Evolutionary conservation across 257 asterid genomes (phyloP).

Genomic region (Catharanthus roseus): DNA sequence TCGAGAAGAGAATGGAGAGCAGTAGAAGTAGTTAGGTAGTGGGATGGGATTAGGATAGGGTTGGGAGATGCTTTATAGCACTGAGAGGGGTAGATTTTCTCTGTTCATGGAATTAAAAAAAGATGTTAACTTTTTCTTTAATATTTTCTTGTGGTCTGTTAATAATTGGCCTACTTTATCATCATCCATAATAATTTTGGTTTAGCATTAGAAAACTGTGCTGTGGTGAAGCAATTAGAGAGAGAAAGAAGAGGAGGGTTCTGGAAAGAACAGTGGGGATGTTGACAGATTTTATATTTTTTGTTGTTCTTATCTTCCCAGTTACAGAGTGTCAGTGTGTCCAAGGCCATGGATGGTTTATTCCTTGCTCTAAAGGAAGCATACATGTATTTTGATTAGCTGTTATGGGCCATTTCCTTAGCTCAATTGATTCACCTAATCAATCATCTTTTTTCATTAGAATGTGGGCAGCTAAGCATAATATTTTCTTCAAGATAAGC

Average conservation of each 20-base stretch:
- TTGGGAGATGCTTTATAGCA: slow-evolving; percentile 26
- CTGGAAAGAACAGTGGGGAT: slow-evolving; percentile 41
- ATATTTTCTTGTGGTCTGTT: background rate
- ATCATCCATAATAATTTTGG: background rate
- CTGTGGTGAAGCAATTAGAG: slow-evolving; percentile 3
- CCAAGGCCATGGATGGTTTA: slow-evolving; percentile 11
- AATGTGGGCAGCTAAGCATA: slow-evolving; percentile 35
- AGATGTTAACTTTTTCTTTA: background rate
- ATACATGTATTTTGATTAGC: slow-evolving; percentile 20
- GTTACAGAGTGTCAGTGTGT: slow-evolving; percentile 39
- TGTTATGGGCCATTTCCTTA: slow-evolving; percentile 32
- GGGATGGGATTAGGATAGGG: background rate
- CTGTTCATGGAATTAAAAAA: background rate
- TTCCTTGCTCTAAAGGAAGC: background rate
- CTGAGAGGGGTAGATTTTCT: slow-evolving; percentile 7
- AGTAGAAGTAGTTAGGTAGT: background rate
- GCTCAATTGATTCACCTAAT: slow-evolving; percentile 21
- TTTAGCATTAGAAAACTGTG: background rate
- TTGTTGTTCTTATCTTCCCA: slow-evolving; percentile 45
- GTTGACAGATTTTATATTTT: slow-evolving; percentile 31
- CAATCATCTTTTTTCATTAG: slow-evolving; percentile 14
- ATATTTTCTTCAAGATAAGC: slow-evolving; percentile 2
- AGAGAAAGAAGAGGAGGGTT: slow-evolving; percentile 24
- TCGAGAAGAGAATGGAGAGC: too few relatives aligned
- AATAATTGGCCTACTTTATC: slow-evolving; percentile 3